A percentile compares a stretch with the other conserved stretches of the same genome.
phyloP scores from a whole-genome alignment of 2,329 filamentous ascomycete genomes.

The Hirsutella rhossiliensis region DNA sequence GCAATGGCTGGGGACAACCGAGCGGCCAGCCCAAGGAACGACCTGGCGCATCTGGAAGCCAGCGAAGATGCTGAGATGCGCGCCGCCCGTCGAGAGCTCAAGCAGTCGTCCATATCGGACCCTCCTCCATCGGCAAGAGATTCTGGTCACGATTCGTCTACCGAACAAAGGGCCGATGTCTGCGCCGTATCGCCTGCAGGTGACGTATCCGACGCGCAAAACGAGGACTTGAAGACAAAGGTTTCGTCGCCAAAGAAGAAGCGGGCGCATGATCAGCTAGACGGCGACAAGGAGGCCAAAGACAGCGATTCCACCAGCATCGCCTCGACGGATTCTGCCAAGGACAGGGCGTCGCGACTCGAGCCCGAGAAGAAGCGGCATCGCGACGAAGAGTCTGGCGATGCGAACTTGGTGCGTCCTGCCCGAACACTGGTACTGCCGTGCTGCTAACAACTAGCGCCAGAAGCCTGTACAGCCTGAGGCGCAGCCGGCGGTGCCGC shows the following conservation, averaged over 20 bases:
- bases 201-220: conserved; percentile 18
- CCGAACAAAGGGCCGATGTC: conserved; percentile 10
- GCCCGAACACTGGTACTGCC: no score
- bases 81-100: conserved; percentile 51
- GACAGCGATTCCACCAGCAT: conserved; percentile 30
- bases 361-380: conserved; percentile 56
- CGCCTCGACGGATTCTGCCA: conserved; percentile 31
- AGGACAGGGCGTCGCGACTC: conserved; percentile 29
- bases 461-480: no score
- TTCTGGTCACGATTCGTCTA: background rate
- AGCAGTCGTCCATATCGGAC: conserved; percentile 51
- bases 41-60: conserved; percentile 18
- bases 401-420: conserved; percentile 20
- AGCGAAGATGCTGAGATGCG: conserved; percentile 52
- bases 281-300: conserved; percentile 30
- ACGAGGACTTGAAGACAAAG: conserved; percentile 32
- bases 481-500: no score
- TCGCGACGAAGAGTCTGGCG: conserved; percentile 35
- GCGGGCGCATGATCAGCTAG: conserved; percentile 46
- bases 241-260: conserved; percentile 55
- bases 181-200: conserved; percentile 22
- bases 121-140: conserved; percentile 12
- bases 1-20: conserved; percentile 33
- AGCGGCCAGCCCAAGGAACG: conserved; percentile 26
- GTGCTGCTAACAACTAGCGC: no score